Conservation (phyloP, 179 eudicot genomes). For the Spergularia azorica region DNA sequence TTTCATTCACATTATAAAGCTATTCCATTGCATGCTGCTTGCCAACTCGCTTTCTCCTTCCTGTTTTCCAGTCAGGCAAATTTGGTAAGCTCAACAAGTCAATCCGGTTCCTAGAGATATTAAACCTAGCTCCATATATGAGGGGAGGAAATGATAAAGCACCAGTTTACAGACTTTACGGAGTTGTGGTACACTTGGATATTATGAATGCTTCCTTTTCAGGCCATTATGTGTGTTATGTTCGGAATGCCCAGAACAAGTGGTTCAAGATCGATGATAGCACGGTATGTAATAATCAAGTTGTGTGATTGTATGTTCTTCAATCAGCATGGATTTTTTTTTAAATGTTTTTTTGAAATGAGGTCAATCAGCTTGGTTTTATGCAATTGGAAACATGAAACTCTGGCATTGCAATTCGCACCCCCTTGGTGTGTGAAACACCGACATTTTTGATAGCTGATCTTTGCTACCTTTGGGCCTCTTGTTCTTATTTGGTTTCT, state of each 20-base stretch:
- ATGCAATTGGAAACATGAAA: neutral
- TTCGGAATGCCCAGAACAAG: constrained; percentile 66
- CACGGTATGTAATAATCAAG: constrained; percentile 41
- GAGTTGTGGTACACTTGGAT: constrained; percentile 90
- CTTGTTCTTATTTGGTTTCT: neutral
- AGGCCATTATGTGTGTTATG: constrained; percentile 88
- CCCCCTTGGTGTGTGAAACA: neutral
- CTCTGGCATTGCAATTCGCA: neutral
- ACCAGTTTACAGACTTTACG: constrained; percentile 79
- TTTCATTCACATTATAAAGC: neutral
- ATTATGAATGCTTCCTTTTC: constrained; percentile 79
- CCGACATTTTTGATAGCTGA: neutral
- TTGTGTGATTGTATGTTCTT: neutral
- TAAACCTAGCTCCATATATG: constrained; percentile 78
- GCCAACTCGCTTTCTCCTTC: neutral
- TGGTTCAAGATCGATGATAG: constrained; percentile 95
- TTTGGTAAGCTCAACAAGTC: constrained; percentile 91
- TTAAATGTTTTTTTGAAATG: too few species aligned
- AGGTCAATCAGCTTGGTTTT: neutral
- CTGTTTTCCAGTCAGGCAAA: constrained; percentile 62
- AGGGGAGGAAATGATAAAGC: constrained; percentile 74
- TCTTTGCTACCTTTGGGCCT: constrained; percentile 3
- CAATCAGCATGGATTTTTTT: neutral
- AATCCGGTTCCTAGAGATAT: constrained; percentile 70
- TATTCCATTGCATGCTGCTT: neutral